These are phyloP conservation scores for Cymodocea nodosa DNA, from an alignment of 116 monocot genomes.

Conservation along the genomic window DNA sequence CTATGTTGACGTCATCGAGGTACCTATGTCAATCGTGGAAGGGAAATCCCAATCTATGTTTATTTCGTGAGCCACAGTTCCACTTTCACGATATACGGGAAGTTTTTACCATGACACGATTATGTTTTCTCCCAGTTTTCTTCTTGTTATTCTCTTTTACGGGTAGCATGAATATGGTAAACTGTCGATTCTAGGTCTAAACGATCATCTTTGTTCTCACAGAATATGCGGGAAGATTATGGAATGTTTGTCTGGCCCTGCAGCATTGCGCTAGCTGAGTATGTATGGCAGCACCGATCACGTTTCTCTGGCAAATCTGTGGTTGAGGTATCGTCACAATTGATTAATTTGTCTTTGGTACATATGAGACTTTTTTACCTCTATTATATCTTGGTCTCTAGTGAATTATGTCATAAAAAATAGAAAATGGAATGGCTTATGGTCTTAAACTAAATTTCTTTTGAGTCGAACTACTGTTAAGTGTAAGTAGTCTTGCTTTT, in stretches of 20 bases:
- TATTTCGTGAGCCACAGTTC: not conserved
- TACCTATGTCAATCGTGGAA: not conserved
- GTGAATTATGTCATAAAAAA: too few relatives aligned
- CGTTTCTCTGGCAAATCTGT: slow-evolving; percentile 39
- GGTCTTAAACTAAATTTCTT: too few relatives aligned
- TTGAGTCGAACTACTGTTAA: too few relatives aligned
- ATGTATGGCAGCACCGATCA: slow-evolving; percentile 71
- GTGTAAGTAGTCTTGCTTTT: too few relatives aligned
- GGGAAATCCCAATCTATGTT: not conserved
- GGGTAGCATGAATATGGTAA: not conserved
- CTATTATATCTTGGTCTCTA: too few relatives aligned
- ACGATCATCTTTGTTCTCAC: not conserved
- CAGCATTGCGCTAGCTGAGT: slow-evolving; percentile 79
- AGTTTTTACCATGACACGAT: not conserved
- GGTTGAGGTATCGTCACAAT: slow-evolving; percentile 38
- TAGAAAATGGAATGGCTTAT: too few relatives aligned
- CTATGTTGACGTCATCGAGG: slow-evolving; percentile 16
- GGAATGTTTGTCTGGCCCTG: slow-evolving; percentile 98
- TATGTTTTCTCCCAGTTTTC: not conserved
- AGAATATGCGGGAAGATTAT: slow-evolving; percentile 78
- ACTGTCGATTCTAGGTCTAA: not conserved
- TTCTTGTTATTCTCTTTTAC: not conserved
- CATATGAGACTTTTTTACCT: too few relatives aligned
- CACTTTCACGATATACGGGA: too few relatives aligned
- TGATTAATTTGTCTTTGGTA: not conserved